Base-by-base conservation (phyloP, 257 asterid species). In the Nicotiana paniculata region DNA sequence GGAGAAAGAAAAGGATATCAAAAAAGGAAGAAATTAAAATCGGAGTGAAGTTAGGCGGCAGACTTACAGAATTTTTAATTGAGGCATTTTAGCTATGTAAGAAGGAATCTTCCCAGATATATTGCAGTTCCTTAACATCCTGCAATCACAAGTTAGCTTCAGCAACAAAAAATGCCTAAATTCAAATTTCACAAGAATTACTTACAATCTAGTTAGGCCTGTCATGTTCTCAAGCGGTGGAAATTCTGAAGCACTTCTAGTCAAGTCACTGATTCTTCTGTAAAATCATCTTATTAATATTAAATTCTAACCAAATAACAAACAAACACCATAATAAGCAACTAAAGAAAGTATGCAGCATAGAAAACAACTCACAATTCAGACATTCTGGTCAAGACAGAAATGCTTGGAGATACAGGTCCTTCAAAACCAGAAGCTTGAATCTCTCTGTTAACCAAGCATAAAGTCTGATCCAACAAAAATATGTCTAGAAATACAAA, bases 401-500 rank as follows among this genome's bases (percentile, higher is more conserved):
- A 33, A 77, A 77, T 58, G 24, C 17, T 6, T 77, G 51, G 55
- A 33, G 81, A 12, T 77, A 77, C 9, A 39, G 81, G 81, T 58
- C 81, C 81, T 77, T 77, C 1, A 58, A 77, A 77, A 57, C 81
- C 81, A 77, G 55, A 9, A 55, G 81, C 81, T 77, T 77, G 81
- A 77, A 77, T 58, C 70, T 77, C 69, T 77, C 81, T 77, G 81
- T 62, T 62, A 30, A 32, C 11, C 28, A 58, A 55, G 24, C 70
- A 32, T 58, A 43, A 68, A 68, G 54, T 68, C 32, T 35, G 21
- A n/a, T 9, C 24, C 15, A 35, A 58, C 33, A 0, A 10, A 24
- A 43, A 57, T 33, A 33, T 6, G 33, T 33, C 55, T n/a, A 24
- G 55, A 18, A 32, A 32, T 13, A 7, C 24, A 58, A 58, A n/a